Percentiles rank a stretch among this genome's conserved stretches.
Evolutionary conservation across 768 basidiomycete species (phyloP).

Genomic region (Xerocomus potaroensis): DNA sequence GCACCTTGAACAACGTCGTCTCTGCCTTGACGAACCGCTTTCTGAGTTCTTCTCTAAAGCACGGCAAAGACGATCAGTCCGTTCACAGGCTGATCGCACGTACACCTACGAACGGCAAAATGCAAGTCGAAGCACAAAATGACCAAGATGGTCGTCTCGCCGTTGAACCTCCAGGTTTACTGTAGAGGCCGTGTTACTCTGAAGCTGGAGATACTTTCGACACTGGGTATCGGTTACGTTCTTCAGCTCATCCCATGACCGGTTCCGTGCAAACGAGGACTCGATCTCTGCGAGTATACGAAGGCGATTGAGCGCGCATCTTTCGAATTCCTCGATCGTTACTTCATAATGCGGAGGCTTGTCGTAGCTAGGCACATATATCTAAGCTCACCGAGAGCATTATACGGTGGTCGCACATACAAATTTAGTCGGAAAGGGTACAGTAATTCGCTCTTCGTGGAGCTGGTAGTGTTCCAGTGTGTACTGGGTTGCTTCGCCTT

Average conservation of each 20-base stretch:
- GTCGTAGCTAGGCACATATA: conserved; percentile 71
- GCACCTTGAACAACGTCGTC: conserved; percentile 72
- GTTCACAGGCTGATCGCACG: too few species aligned
- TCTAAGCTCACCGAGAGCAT: conserved; percentile 4
- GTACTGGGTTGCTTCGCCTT: background rate
- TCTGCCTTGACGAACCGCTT: conserved; percentile 89
- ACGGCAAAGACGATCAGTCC: background rate
- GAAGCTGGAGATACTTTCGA: conserved; percentile 72
- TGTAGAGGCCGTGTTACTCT: conserved; percentile 47
- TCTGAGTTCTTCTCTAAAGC: conserved; percentile 79
- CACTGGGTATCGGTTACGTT: conserved; percentile 58
- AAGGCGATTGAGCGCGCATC: conserved; percentile 81
- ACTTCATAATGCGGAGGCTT: conserved; percentile 81
- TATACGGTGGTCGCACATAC: conserved; percentile 39
- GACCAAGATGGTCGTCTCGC: conserved; percentile 80
- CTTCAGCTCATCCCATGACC: conserved; percentile 75
- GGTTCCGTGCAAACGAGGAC: conserved; percentile 78
- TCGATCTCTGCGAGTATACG: conserved; percentile 89
- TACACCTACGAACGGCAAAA: conserved; percentile 90
- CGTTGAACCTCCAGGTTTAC: conserved; percentile 59
- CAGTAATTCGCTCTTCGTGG: conserved; percentile 1
- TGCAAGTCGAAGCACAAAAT: conserved; percentile 90
- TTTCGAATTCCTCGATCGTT: conserved; percentile 94
- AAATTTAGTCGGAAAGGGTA: conserved; percentile 79
- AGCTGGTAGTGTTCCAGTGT: background rate